Conservation (phyloP, 2,329 filamentous ascomycete genomes). For the Cladophialophora bantiana region DNA sequence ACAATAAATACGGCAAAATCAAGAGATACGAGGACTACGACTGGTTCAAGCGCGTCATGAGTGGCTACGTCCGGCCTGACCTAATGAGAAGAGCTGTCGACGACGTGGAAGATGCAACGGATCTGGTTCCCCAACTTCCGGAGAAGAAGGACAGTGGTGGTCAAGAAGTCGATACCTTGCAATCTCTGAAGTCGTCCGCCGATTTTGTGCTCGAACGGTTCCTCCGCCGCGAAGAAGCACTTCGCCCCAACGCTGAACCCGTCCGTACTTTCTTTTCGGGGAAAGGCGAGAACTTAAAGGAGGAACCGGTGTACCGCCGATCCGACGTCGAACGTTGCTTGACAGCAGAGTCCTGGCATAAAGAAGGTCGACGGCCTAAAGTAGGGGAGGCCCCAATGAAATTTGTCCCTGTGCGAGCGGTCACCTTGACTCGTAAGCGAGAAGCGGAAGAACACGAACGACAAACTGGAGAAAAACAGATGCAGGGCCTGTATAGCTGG, state of each 20-base stretch:
- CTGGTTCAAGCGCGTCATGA: constrained; percentile 86
- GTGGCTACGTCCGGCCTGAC: constrained; percentile 68
- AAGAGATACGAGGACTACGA: constrained; percentile 79
- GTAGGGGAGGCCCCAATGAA: constrained; percentile 79
- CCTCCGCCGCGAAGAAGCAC: constrained; percentile 87
- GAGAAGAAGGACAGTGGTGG: constrained; percentile 76
- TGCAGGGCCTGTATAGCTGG: constrained; percentile 83
- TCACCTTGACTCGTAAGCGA: constrained; percentile 83
- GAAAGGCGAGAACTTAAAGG: constrained; percentile 74
- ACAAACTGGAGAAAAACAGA: constrained; percentile 78
- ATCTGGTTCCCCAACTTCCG: constrained; percentile 74
- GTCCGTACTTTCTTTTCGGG: constrained; percentile 77
- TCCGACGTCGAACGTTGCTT: constrained; percentile 84
- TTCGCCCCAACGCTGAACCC: constrained; percentile 71
- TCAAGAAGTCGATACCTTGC: constrained; percentile 80
- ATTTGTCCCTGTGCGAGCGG: constrained; percentile 85
- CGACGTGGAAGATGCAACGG: constrained; percentile 77
- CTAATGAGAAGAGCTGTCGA: constrained; percentile 72
- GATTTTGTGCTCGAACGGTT: constrained; percentile 88
- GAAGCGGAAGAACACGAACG: constrained; percentile 88
- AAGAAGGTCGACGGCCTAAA: constrained; percentile 82
- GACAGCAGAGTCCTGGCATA: constrained; percentile 96
- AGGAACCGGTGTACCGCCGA: constrained; percentile 81
- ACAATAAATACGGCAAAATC: constrained; percentile 78
- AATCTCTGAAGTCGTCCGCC: constrained; percentile 84